Evolutionary conservation across 2,329 filamentous ascomycete genomes (phyloP).

Genomic region (Fusarium ramigenum): DNA sequence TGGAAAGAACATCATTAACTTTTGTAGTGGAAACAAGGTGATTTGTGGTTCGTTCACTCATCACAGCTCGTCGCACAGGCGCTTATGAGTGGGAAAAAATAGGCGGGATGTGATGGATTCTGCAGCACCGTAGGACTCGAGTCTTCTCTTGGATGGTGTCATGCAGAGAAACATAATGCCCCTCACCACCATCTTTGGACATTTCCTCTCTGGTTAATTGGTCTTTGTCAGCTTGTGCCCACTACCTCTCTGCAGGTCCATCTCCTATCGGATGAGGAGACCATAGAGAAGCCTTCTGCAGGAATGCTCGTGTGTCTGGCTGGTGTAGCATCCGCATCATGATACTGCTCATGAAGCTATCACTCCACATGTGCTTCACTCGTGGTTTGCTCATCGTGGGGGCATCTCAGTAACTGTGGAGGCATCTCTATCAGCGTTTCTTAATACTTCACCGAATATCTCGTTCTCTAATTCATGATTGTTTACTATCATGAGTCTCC

Average conservation of each 20-base stretch:
- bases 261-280: conserved; percentile 39
- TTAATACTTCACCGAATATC: conserved; percentile 4
- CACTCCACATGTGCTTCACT: conserved; percentile 26
- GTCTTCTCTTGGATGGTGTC: conserved; percentile 39
- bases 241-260: conserved; percentile 38
- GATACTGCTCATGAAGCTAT: conserved; percentile 26
- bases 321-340: conserved; percentile 36
- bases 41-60: conserved; percentile 20
- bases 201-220: conserved; percentile 16
- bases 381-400: conserved; percentile 20
- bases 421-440: not conserved
- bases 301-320: conserved; percentile 26
- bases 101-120: conserved; percentile 28
- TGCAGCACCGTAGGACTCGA: conserved; percentile 32
- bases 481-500: conserved; percentile 23
- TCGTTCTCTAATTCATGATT: not conserved
- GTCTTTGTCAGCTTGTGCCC: conserved; percentile 28
- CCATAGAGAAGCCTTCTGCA: conserved; percentile 10
- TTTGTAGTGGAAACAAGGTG: not conserved
- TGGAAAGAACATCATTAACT: not conserved
- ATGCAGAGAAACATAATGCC: conserved; percentile 38
- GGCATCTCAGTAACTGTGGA: conserved; percentile 11
- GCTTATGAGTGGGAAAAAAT: conserved; percentile 28
- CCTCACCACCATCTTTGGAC: conserved; percentile 34
- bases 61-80: conserved; percentile 29